Evolutionary conservation across 2,329 filamentous ascomycete species (phyloP).

Genomic region (Penicillium sp.): DNA sequence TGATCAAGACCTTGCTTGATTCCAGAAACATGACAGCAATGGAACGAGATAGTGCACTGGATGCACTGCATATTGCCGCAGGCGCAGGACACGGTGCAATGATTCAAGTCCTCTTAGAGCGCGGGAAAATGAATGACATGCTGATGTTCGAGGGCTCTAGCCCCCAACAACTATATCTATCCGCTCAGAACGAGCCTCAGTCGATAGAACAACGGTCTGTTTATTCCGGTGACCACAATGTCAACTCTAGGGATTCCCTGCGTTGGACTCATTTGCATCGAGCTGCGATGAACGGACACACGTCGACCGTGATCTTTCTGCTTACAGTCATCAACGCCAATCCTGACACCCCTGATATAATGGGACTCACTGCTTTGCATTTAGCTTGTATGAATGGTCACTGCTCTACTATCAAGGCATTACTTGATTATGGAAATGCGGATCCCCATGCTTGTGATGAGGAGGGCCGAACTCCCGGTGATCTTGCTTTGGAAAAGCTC

Average conservation of each 20-base stretch:
- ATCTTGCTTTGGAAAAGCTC: neutral
- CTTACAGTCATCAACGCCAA: neutral
- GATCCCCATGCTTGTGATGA: neutral
- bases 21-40: neutral
- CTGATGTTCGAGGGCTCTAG: neutral
- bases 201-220: neutral
- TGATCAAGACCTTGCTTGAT: neutral
- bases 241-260: neutral
- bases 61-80: neutral
- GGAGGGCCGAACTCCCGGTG: neutral
- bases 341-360: neutral
- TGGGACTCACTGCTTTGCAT: neutral
- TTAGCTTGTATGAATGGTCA: neutral
- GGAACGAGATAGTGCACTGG: neutral
- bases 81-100: neutral
- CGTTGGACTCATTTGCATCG: neutral
- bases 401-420: neutral
- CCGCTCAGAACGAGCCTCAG: neutral
- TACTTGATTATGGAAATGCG: neutral
- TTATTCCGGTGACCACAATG: neutral
- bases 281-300: neutral
- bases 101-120: neutral
- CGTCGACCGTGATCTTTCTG: neutral
- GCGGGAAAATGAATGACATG: neutral
- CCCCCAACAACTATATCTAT: neutral